Conservation (phyloP, 1,284 basidiomycete genomes). For the Cutaneotrichosporon cyanovorans region DNA sequence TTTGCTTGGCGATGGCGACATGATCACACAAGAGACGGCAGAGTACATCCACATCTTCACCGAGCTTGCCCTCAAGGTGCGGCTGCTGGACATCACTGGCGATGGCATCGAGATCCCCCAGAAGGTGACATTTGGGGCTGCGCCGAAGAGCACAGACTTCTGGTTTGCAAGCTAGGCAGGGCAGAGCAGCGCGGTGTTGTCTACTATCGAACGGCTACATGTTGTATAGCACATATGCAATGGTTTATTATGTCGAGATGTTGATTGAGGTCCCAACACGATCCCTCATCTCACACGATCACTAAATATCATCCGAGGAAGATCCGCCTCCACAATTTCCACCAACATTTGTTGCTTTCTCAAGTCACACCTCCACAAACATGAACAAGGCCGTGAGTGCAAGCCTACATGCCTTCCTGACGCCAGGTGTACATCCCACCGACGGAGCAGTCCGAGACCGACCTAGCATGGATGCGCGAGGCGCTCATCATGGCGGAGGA, state of each 20-base stretch:
- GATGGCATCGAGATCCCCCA: constrained; percentile 82
- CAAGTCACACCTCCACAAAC: neutral
- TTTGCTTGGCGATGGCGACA: constrained; percentile 58
- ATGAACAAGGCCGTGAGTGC: constrained; percentile 14
- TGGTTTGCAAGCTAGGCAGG: constrained; percentile 59
- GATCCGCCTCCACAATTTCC: no score
- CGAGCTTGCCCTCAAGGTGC: constrained; percentile 89
- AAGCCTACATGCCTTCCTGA: neutral
- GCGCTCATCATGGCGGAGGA: constrained; percentile 53
- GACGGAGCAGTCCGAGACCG: constrained; percentile 36
- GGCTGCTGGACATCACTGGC: constrained; percentile 80
- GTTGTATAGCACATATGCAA: no score
- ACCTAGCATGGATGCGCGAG: constrained; percentile 45
- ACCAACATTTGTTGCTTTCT: no score
- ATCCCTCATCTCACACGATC: no score
- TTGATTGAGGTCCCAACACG: no score
- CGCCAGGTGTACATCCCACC: constrained; percentile 37
- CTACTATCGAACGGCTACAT: no score
- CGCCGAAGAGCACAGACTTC: constrained; percentile 73
- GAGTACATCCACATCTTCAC: constrained; percentile 69
- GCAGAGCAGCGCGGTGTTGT: no score
- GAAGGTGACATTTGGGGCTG: constrained; percentile 48
- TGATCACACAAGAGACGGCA: constrained; percentile 69
- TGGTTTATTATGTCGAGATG: no score
- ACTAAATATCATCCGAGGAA: no score